Evolutionary conservation across 257 asterid genomes (phyloP).

Genomic region (Plectranthus barbatus): DNA sequence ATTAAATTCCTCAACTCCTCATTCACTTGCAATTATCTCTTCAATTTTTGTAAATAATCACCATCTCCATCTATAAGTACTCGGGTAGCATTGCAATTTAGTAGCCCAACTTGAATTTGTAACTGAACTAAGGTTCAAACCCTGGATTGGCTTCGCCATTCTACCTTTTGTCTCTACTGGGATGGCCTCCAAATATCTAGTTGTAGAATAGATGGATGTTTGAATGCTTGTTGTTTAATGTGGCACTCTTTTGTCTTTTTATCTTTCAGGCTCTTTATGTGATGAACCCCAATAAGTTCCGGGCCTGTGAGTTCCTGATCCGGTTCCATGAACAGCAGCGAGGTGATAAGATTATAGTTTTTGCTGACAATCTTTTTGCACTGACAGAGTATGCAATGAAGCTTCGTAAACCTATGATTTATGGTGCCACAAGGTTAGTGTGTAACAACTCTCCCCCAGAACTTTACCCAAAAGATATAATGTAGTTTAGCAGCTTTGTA

Average conservation of each 20-base stretch:
- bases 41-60: no score
- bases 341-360: conserved; percentile 93
- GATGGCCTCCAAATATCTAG: neutral
- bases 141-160: neutral
- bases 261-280: conserved; percentile 86
- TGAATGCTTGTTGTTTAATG: neutral
- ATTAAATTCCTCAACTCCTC: neutral
- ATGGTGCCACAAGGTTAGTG: conserved; percentile 95
- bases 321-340: conserved; percentile 94
- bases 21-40: neutral
- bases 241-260: conserved; percentile 7
- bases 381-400: conserved; percentile 87
- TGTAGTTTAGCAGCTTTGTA: neutral
- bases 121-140: neutral
- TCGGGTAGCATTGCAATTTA: no score
- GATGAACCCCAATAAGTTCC: conserved; percentile 96
- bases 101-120: no score
- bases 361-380: conserved; percentile 98
- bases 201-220: neutral
- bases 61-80: no score
- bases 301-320: conserved; percentile 96
- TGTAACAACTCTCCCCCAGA: no score
- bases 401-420: conserved; percentile 92
- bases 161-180: neutral
- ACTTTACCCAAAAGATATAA: neutral